Evolutionary conservation across 129 eudicot genomes (phyloP), one percentile per base, ranked within the genome.

Genomic region (Arctium minus): DNA sequence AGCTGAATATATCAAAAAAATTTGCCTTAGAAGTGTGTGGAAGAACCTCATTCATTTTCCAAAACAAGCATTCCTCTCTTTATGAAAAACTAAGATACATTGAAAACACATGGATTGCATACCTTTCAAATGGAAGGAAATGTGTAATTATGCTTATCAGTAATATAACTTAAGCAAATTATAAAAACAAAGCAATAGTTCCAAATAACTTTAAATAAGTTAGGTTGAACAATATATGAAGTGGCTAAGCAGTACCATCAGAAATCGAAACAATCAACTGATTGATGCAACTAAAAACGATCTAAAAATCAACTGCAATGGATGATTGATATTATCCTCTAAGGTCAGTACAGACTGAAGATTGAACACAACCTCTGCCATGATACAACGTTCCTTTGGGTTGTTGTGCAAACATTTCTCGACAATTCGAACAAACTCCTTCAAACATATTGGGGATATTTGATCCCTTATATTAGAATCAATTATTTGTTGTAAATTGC

Each of bases 351-450:
- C 2, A 44, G n/a, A 64, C 32, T 85, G 78, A 17, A 85, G 81
- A 30, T 39, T 12, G n/a, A 12, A 75, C 11, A 84, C 70, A 11
- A 84, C 83, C 7, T 72, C 83, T 10, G 75, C 86, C 83, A 78
- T 78, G 18, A 83, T 78, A 10, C 75, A 74, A 11, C 87, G 75
- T 29, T 84, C 75, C 70, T 72, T 84, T 3, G 75, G 87, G 65
- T 72, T 48, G 30, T 32, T 72, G 3, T 36, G 79, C 50, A 84
- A 56, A 68, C 86, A 84, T 31, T 39, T 37, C 35, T 29, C 9
- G 8, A 35, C 69, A 78, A 78, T 72, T 60, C n/a, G 76, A 71
- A 79, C 65, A 78, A 71, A 84, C 22, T 84, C 69, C 38, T 72
- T 84, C 56, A 72, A 72, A 79, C 79, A 78, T 77, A 39, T 78